Percentiles rank a stretch among this genome's conserved stretches.
These are phyloP conservation scores for Thermothielavioides terrestris DNA, from an alignment of 495 filamentous ascomycete genomes.

Conservation along the genomic window DNA sequence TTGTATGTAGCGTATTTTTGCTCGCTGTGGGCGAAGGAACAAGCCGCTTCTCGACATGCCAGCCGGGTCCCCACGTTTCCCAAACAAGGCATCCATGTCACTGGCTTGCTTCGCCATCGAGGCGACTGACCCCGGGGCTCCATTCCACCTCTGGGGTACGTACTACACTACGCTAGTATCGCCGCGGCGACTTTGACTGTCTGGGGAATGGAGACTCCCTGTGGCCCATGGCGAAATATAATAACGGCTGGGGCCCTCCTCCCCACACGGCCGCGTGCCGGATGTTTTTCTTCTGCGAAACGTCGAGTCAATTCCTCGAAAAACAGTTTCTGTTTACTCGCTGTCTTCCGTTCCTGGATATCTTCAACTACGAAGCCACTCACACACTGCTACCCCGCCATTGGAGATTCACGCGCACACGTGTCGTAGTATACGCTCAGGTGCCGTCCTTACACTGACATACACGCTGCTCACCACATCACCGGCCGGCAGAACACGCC, in stretches of 20 bases:
- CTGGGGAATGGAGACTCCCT: constrained; percentile 8
- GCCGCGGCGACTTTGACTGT: neutral
- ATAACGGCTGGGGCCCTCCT: neutral
- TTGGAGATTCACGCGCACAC: neutral
- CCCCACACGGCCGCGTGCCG: neutral
- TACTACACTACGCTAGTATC: too few relatives aligned
- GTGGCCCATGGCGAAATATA: constrained; percentile 8
- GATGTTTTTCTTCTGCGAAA: neutral
- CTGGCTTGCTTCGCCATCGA: constrained; percentile 4
- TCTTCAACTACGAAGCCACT: neutral
- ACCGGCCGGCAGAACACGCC: neutral
- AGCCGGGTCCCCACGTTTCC: constrained; percentile 2
- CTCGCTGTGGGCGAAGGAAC: neutral
- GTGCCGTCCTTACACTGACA: neutral
- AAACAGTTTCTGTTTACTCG: too few relatives aligned
- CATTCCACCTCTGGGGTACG: constrained; percentile 4
- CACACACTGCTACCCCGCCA: neutral
- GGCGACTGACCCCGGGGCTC: neutral
- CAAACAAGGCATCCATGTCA: constrained; percentile 8
- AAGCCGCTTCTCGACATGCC: neutral
- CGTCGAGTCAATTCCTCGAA: too few relatives aligned
- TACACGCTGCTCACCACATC: neutral
- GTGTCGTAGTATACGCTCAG: neutral
- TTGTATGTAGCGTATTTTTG: too few relatives aligned
- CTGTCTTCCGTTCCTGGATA: neutral